Conservation (phyloP, 768 basidiomycete genomes). For the Collybiopsis luxurians region DNA sequence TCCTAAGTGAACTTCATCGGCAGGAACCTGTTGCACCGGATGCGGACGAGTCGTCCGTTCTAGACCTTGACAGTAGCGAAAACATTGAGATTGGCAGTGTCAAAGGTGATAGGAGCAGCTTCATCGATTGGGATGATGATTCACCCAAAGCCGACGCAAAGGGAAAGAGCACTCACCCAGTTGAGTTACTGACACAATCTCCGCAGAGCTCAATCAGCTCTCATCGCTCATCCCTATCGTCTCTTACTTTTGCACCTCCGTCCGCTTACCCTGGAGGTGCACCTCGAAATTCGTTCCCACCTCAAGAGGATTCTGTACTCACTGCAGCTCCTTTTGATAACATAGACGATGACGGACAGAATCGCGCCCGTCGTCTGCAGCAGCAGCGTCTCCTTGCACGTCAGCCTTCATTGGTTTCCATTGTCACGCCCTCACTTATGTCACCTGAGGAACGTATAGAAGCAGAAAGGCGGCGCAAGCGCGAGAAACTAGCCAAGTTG, state of each 20-base stretch:
- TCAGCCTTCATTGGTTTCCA: background rate
- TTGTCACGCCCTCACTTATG: conserved; percentile 18
- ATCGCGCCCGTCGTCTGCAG: background rate
- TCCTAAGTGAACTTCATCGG: conserved; percentile 21
- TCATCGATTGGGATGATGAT: conserved; percentile 2
- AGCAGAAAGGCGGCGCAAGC: conserved; percentile 62
- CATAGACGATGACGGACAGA: background rate
- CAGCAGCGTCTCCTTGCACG: background rate
- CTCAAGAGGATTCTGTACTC: background rate
- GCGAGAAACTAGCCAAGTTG: conserved; percentile 76
- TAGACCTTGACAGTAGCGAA: background rate
- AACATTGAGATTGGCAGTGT: conserved; percentile 6
- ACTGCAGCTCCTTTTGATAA: conserved; percentile 1
- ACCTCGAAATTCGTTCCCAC: background rate
- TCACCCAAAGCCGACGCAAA: background rate
- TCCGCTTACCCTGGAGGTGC: background rate
- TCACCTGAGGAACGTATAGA: conserved; percentile 55
- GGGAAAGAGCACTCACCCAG: background rate
- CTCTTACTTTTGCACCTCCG: conserved; percentile 1
- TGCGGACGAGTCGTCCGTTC: background rate
- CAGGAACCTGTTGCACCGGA: background rate
- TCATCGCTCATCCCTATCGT: background rate
- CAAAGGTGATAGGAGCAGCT: background rate
- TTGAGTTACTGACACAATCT: background rate
- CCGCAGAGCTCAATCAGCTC: background rate